A percentile compares a stretch with the other conserved stretches of the same genome.
These are phyloP conservation scores for Pythium myriotylum DNA, from an alignment of 352 stramenopile genomes.

Conservation along the genomic window DNA sequence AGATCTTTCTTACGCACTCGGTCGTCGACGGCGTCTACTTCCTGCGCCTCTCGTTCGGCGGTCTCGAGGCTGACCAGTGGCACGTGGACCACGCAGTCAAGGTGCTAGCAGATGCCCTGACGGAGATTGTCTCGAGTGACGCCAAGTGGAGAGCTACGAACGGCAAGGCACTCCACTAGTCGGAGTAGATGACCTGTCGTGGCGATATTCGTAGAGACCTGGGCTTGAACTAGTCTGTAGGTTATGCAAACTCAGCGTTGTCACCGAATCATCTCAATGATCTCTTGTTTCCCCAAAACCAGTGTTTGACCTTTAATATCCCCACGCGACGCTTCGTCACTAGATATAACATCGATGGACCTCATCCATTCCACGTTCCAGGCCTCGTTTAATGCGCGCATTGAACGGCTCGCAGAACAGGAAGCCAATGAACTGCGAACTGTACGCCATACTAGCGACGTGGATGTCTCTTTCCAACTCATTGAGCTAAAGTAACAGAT, in stretches of 20 bases:
- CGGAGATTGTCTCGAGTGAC: conserved; percentile 32
- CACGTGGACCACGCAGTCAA: conserved; percentile 48
- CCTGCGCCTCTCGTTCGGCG: conserved; percentile 54
- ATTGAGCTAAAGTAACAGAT: conserved; percentile 57
- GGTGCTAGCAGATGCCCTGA: conserved; percentile 37
- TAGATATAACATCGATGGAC: conserved; percentile 24
- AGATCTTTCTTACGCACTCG: conserved; percentile 68
- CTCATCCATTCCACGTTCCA: conserved; percentile 68
- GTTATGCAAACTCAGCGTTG: no score
- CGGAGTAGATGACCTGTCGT: neutral
- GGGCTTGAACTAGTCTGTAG: no score
- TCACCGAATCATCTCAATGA: no score
- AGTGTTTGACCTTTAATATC: no score
- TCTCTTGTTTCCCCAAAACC: no score
- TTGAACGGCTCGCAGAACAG: conserved; percentile 48
- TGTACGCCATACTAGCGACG: conserved; percentile 27
- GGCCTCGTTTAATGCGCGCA: conserved; percentile 60
- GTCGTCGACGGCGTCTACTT: conserved; percentile 59
- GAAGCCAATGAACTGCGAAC: conserved; percentile 57
- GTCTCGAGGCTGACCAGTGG: conserved; percentile 48
- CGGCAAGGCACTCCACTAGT: conserved; percentile 6
- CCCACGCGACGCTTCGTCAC: neutral
- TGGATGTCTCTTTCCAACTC: neutral
- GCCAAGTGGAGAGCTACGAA: conserved; percentile 38
- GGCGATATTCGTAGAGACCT: neutral